Evolutionary conservation across 2,329 filamentous ascomycete genomes (phyloP).

Genomic region (Colletotrichum sp.): DNA sequence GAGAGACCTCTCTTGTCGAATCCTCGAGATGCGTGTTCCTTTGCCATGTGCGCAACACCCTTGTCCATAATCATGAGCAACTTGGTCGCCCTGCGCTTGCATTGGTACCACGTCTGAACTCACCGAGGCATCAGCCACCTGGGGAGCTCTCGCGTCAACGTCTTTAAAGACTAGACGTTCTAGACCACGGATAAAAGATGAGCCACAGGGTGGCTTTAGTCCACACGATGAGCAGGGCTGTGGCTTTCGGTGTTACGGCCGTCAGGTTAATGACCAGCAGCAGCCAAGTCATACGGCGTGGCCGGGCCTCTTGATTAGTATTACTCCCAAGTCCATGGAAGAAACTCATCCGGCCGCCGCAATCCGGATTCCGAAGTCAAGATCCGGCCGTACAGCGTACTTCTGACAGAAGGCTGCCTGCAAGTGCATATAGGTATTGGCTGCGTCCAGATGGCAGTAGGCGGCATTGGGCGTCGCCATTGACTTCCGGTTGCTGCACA

Average conservation of each 20-base stretch:
- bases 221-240: not conserved
- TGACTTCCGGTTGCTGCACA: not conserved
- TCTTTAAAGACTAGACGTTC: not conserved
- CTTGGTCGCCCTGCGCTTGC: not conserved
- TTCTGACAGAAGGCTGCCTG: not conserved
- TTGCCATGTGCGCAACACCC: not conserved
- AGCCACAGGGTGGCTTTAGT: not conserved
- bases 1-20: not conserved
- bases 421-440: not conserved
- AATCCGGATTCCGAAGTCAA: not conserved
- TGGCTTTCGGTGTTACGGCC: not conserved
- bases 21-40: not conserved
- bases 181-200: not conserved
- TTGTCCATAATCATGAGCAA: not conserved
- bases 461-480: not conserved
- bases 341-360: not conserved
- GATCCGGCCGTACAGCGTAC: not conserved
- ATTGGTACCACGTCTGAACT: not conserved
- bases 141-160: not conserved
- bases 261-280: not conserved
- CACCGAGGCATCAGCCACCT: not conserved
- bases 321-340: not conserved
- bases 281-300: not conserved
- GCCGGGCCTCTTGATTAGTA: not conserved
- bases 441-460: not conserved